Conservation (phyloP, 257 asterid genomes). For the Ilex asprella region DNA sequence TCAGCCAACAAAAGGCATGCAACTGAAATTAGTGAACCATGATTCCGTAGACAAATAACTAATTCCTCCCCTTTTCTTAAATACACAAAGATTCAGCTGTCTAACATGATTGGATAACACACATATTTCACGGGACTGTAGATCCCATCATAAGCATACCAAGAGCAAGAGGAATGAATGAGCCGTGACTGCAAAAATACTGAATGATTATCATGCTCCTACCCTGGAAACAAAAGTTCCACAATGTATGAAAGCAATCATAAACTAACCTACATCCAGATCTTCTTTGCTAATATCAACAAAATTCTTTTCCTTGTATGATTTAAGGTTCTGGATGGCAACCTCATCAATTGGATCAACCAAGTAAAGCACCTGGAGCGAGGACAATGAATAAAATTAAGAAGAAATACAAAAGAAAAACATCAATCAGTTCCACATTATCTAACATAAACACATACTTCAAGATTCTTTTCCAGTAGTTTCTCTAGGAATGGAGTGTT, state of each 20-base stretch:
- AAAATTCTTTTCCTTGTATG: constrained; percentile 79
- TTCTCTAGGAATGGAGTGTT: constrained; percentile 95
- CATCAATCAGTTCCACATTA: not conserved
- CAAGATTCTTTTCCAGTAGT: constrained; percentile 80
- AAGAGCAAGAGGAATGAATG: no score
- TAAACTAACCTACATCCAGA: constrained; percentile 78
- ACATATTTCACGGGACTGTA: not conserved
- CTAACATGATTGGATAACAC: no score
- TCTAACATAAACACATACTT: constrained; percentile 32
- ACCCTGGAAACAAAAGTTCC: no score
- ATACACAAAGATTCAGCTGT: no score
- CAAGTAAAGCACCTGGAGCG: constrained; percentile 70
- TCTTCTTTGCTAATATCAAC: constrained; percentile 96
- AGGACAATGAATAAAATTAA: not conserved
- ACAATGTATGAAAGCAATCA: constrained; percentile 3
- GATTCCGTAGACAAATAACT: no score
- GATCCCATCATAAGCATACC: constrained; percentile 8
- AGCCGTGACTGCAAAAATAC: no score
- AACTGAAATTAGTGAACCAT: no score
- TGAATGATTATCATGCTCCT: no score
- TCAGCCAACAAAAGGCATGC: no score
- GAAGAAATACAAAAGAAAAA: constrained; percentile 1
- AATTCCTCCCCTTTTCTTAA: no score
- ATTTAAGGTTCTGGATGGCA: constrained; percentile 82
- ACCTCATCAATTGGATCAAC: constrained; percentile 97